A percentile compares a stretch with the other conserved stretches of the same genome.
These are phyloP conservation scores for Coemansia sp. DNA, from an alignment of 192 early-diverging fungal species.

Conservation along the genomic window DNA sequence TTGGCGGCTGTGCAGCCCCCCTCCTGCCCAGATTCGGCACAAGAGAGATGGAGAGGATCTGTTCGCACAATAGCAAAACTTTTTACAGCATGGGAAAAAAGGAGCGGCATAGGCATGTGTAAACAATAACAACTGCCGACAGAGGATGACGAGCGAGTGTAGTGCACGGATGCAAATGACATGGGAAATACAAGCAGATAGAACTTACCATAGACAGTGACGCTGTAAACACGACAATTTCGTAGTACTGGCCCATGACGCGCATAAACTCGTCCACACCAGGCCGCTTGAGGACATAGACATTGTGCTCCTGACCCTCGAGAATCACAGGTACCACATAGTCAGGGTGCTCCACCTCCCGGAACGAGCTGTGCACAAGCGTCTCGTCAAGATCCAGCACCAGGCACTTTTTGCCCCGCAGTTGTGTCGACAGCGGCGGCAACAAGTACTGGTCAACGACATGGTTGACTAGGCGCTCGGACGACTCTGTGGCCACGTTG, in stretches of 20 bases:
- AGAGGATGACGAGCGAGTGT: background rate
- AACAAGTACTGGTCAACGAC: conserved; percentile 58
- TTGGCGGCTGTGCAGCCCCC: conserved; percentile 53
- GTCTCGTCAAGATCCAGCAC: conserved; percentile 98
- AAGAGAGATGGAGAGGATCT: background rate
- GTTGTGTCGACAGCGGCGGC: conserved; percentile 68
- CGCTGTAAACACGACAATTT: conserved; percentile 95
- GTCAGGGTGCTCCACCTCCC: conserved; percentile 76
- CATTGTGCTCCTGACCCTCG: conserved; percentile 87
- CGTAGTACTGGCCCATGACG: conserved; percentile 83
- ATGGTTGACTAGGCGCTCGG: conserved; percentile 53
- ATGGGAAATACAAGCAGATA: background rate
- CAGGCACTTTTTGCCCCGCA: conserved; percentile 83
- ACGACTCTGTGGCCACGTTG: conserved; percentile 48
- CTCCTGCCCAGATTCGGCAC: background rate
- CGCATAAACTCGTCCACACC: conserved; percentile 94
- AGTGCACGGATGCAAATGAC: conserved; percentile 9
- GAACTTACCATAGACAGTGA: conserved; percentile 75
- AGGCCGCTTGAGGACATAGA: conserved; percentile 95
- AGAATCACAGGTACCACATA: conserved; percentile 93
- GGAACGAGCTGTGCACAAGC: conserved; percentile 94
- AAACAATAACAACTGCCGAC: conserved; percentile 12
- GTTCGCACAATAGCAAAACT: background rate
- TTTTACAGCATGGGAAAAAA: conserved; percentile 5
- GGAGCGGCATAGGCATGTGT: background rate